phyloP scores from a whole-genome alignment of 257 asterid species.

The Ophiorrhiza pumila region DNA sequence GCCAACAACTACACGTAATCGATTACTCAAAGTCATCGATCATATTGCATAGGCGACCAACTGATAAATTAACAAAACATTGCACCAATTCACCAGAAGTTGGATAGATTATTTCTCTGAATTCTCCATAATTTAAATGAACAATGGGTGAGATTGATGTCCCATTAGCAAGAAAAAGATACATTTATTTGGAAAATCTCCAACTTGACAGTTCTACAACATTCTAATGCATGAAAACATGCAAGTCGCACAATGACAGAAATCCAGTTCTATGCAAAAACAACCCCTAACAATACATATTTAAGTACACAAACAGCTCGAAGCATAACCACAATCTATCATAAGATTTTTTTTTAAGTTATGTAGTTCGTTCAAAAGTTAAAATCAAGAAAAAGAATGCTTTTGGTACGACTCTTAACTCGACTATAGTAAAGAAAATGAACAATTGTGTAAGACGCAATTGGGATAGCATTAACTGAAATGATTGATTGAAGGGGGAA shows the following conservation, averaged over 20 bases:
- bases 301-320: neutral
- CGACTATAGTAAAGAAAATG: neutral
- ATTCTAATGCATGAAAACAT: neutral
- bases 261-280: neutral
- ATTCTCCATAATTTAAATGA: no score
- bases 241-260: neutral
- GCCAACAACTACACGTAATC: neutral
- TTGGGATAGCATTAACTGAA: neutral
- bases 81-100: neutral
- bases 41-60: neutral
- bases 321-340: neutral
- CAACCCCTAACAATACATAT: neutral
- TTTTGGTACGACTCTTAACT: neutral
- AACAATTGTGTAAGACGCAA: neutral
- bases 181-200: neutral
- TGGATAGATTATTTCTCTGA: neutral
- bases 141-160: no score
- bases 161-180: neutral
- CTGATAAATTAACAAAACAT: neutral
- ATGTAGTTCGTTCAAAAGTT: neutral
- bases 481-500: neutral
- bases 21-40: neutral
- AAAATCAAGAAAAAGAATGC: neutral
- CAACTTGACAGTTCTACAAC: conserved; percentile 1
- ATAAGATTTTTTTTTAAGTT: neutral